Percentiles rank a stretch among this genome's conserved stretches.
phyloP scores from a whole-genome alignment of 2,329 filamentous ascomycete species.

The Didymella keratinophila region DNA sequence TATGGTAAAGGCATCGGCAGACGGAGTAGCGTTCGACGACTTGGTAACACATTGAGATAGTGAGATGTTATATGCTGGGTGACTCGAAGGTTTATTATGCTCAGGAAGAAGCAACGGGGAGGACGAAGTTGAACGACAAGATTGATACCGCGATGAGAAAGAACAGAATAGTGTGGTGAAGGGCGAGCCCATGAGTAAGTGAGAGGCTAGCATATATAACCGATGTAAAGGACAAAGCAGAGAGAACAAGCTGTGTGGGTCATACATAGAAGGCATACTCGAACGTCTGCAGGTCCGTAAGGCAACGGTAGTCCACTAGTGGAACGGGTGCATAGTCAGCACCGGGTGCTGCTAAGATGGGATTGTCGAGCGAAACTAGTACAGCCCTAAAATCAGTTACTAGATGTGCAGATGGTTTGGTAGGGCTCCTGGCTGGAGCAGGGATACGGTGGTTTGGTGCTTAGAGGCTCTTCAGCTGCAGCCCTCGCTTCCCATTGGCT shows the following conservation, averaged over 20 bases:
- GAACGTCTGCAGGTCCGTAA: slow-evolving; percentile 45
- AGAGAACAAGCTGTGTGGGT: slow-evolving; percentile 34
- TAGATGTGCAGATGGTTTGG: slow-evolving; percentile 37
- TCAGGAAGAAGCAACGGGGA: slow-evolving; percentile 3
- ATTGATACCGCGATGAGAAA: slow-evolving; percentile 15
- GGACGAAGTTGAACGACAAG: slow-evolving; percentile 22
- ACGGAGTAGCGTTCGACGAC: slow-evolving; percentile 85
- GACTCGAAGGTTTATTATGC: background rate
- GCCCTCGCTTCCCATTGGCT: slow-evolving; percentile 36
- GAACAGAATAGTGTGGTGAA: slow-evolving; percentile 23
- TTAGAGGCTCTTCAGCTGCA: slow-evolving; percentile 46
- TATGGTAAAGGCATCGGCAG: slow-evolving; percentile 87
- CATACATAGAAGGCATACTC: slow-evolving; percentile 38
- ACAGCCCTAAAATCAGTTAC: slow-evolving; percentile 48
- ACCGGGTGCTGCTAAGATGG: slow-evolving; percentile 39
- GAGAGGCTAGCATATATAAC: slow-evolving; percentile 47
- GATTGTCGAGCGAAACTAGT: slow-evolving; percentile 41
- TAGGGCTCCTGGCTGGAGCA: slow-evolving; percentile 40
- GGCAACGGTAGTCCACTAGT: slow-evolving; percentile 46
- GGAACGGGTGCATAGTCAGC: slow-evolving; percentile 48
- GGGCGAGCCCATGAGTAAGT: slow-evolving; percentile 25
- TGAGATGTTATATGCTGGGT: background rate
- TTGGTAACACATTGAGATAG: slow-evolving; percentile 78
- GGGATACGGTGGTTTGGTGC: slow-evolving; percentile 38
- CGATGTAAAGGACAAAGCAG: slow-evolving; percentile 16